Conservation (phyloP, 1,284 basidiomycete species). For the Chondrostereum purpureum region DNA sequence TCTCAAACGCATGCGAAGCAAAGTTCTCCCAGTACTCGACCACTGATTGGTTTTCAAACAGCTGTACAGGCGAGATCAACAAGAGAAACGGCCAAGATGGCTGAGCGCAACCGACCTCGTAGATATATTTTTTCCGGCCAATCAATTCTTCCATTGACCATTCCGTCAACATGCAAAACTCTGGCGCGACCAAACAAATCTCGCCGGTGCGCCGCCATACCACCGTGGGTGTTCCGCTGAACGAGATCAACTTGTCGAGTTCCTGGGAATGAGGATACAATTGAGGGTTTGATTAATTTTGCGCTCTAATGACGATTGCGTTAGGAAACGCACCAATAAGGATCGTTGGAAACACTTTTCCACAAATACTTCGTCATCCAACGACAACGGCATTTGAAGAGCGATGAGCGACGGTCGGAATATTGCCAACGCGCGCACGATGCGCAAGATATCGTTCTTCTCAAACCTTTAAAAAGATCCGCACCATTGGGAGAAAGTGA, state of each 20-base stretch:
- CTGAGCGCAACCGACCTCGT: constrained; percentile 53
- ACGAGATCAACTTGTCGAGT: constrained; percentile 94
- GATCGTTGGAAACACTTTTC: constrained; percentile 94
- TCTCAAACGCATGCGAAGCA: constrained; percentile 91
- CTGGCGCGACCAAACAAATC: constrained; percentile 92
- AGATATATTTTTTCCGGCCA: constrained; percentile 79
- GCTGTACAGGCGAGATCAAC: constrained; percentile 31
- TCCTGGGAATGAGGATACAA: no score
- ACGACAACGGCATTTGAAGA: constrained; percentile 89
- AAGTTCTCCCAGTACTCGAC: constrained; percentile 97
- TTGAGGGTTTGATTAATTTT: constrained; percentile 7
- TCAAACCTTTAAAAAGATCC: constrained; percentile 68
- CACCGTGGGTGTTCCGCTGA: constrained; percentile 98
- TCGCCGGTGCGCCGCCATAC: constrained; percentile 98
- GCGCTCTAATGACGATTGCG: constrained; percentile 9
- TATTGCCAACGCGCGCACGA: constrained; percentile 91
- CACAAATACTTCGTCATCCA: constrained; percentile 92
- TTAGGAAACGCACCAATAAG: constrained; percentile 58
- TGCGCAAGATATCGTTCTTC: constrained; percentile 90
- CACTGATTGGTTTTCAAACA: constrained; percentile 85
- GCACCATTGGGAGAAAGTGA: constrained; percentile 9
- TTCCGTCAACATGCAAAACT: constrained; percentile 92
- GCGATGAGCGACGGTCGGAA: constrained; percentile 95
- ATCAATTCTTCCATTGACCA: constrained; percentile 83
- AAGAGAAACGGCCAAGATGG: constrained; percentile 12